Conservation (phyloP, 352 stramenopile species). For the Pythium monospermum region DNA sequence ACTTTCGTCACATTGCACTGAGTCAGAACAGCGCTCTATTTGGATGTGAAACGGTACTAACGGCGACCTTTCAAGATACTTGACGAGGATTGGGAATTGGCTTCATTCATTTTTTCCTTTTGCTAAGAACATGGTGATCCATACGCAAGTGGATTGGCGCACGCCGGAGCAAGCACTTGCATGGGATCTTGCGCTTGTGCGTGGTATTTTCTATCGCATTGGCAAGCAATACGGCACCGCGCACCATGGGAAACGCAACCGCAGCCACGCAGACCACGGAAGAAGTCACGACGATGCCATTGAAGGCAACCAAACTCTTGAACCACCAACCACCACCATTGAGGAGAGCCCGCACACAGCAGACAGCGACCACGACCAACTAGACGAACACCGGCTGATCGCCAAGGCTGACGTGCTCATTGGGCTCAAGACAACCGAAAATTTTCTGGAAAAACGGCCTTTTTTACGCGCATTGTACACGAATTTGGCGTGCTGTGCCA, state of each 20-base stretch:
- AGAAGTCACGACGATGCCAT: constrained; percentile 1
- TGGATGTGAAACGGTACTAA: too few relatives aligned
- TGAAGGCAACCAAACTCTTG: constrained; percentile 11
- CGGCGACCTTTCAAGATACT: constrained; percentile 15
- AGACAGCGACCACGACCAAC: background rate
- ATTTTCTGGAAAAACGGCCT: constrained; percentile 47
- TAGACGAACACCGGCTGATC: constrained; percentile 38
- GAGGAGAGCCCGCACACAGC: background rate
- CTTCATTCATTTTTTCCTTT: background rate
- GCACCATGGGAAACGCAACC: background rate
- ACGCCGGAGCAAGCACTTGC: constrained; percentile 32
- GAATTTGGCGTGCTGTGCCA: constrained; percentile 43
- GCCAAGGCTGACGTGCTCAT: constrained; percentile 55
- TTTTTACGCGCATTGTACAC: constrained; percentile 54
- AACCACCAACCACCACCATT: background rate
- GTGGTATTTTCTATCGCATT: constrained; percentile 44
- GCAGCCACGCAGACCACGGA: background rate
- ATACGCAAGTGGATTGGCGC: constrained; percentile 50
- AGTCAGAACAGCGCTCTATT: too few relatives aligned
- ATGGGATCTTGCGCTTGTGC: constrained; percentile 49
- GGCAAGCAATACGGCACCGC: constrained; percentile 23
- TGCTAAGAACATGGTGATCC: constrained; percentile 25
- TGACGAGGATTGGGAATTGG: too few relatives aligned
- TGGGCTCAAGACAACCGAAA: constrained; percentile 30
- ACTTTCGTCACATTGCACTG: too few relatives aligned